Conservation (phyloP, 495 filamentous ascomycete genomes). For the Penicillium desertorum region DNA sequence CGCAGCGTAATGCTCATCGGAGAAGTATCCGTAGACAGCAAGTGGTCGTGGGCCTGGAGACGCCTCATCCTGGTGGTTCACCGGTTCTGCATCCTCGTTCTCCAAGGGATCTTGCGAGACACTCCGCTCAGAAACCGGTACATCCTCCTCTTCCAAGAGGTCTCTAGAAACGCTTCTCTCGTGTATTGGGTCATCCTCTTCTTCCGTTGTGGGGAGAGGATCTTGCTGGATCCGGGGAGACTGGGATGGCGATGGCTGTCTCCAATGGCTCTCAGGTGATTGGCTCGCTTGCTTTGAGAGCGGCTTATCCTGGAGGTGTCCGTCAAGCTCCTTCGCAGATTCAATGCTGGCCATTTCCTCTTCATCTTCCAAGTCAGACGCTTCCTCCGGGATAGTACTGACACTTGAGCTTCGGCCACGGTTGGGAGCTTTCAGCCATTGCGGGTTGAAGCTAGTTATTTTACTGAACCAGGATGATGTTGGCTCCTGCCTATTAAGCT, state of each 20-base stretch:
- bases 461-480: conserved; percentile 41
- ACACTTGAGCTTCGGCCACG: conserved; percentile 22
- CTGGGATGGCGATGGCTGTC: conserved; percentile 11
- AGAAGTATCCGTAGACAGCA: conserved; percentile 45
- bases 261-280: conserved; percentile 14
- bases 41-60: conserved; percentile 27
- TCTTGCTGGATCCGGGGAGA: conserved; percentile 7
- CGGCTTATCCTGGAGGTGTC: conserved; percentile 16
- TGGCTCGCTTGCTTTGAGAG: conserved; percentile 14
- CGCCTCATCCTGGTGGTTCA: conserved; percentile 14
- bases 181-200: conserved; percentile 1
- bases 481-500: conserved; percentile 20
- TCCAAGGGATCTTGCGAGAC: conserved; percentile 9
- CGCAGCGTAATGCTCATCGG: conserved; percentile 43
- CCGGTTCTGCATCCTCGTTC: conserved; percentile 11
- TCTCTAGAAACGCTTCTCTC: conserved; percentile 1
- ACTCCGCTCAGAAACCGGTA: conserved; percentile 12
- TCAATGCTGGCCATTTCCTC: conserved; percentile 16
- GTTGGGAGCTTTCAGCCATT: conserved; percentile 42
- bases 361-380: conserved; percentile 23
- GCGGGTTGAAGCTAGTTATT: conserved; percentile 43
- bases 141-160: conserved; percentile 3
- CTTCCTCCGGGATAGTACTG: conserved; percentile 22
- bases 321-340: conserved; percentile 17
- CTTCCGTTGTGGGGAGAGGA: conserved; percentile 3